A percentile compares a stretch with the other conserved stretches of the same genome.
These are phyloP conservation scores for Alternaria gaisen DNA, from an alignment of 2,329 filamentous ascomycete genomes.

Conservation along the genomic window DNA sequence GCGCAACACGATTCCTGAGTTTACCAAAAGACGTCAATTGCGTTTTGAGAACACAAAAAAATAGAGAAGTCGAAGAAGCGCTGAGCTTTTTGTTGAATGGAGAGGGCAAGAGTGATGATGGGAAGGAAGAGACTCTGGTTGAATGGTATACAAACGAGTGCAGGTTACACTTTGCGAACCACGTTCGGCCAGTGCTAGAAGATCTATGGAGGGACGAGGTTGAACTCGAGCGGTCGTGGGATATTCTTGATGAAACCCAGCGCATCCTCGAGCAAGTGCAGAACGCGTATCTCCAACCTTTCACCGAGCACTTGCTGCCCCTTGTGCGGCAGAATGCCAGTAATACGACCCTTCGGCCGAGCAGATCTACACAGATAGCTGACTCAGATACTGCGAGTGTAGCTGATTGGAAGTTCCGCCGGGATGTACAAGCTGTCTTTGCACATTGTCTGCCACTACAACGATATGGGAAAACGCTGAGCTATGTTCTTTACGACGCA, in stretches of 20 bases:
- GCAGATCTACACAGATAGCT: conserved; percentile 48
- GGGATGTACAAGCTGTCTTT: conserved; percentile 71
- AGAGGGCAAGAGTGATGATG: conserved; percentile 43
- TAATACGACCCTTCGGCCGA: conserved; percentile 42
- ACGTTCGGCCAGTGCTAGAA: conserved; percentile 39
- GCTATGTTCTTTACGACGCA: conserved; percentile 63
- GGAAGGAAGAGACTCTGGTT: conserved; percentile 42
- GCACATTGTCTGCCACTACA: conserved; percentile 67
- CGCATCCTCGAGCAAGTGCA: conserved; percentile 49
- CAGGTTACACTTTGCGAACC: conserved; percentile 52
- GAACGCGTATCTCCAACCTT: conserved; percentile 48
- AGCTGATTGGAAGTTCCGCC: conserved; percentile 60
- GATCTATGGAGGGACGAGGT: conserved; percentile 44
- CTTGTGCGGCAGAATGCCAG: conserved; percentile 37
- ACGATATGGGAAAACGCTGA: conserved; percentile 64
- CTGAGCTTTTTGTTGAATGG: conserved; percentile 47
- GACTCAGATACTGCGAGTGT: conserved; percentile 28
- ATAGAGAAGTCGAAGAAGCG: conserved; percentile 48
- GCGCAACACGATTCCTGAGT: conserved; percentile 55
- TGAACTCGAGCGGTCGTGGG: conserved; percentile 36
- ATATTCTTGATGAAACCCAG: conserved; percentile 50
- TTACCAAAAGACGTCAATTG: conserved; percentile 41
- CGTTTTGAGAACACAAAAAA: conserved; percentile 27
- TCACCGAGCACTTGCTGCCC: conserved; percentile 47
- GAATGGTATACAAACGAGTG: conserved; percentile 60